Base-by-base conservation (phyloP, 2,329 filamentous ascomycete species). In the Dothideomycetes sp. region DNA sequence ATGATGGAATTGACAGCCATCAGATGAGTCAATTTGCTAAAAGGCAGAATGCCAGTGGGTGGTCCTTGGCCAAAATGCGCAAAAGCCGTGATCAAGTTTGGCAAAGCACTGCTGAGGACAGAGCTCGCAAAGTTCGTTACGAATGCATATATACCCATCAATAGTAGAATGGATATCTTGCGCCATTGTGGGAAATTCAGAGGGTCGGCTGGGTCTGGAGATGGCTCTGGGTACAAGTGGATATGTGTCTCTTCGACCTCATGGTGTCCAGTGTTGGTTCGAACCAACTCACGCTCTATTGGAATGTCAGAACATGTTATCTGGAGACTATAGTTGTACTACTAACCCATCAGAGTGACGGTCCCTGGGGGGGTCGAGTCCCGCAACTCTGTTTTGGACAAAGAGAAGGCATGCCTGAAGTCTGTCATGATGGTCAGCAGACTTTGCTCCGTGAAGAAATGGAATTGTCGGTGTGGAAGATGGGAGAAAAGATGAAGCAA, bases 301-400 rank as follows among this genome's bases (percentile, higher is more conserved):
- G 10, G 17, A 25, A 13, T 31, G 20, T 38, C 10, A 43, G 28
- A 18, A n/a, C 23, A 17, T 36, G 15, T 10, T 35, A 4, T 15
- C 11, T 12, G 8, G 13, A 11, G 17, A 24, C 13, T 15, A 31
- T 19, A 38, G 17, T 10, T 18, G 29, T n/a, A 23, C 30, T 18
- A 42, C 55, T 32, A 52, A 63, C 62, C 62, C 32, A 65, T 53
- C 9, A 65, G 52, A 15, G 52, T 53, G 3, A 56, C 51, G 9
- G 63, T 66, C 11, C 63, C 63, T 13, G 62, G 62, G 4, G 63
- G 63, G 39, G 56, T 58, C 7, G 59, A 58, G 41, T 57, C 55
- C 18, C 47, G 51, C 9, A 65, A 56, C 44, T 65, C 59, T 18
- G 56, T 51, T 42, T 65, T 64, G 1, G 62, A 60, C 12, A 65